phyloP scores from a whole-genome alignment of 2,329 filamentous ascomycete genomes.

The Aureobasidium namibiae region DNA sequence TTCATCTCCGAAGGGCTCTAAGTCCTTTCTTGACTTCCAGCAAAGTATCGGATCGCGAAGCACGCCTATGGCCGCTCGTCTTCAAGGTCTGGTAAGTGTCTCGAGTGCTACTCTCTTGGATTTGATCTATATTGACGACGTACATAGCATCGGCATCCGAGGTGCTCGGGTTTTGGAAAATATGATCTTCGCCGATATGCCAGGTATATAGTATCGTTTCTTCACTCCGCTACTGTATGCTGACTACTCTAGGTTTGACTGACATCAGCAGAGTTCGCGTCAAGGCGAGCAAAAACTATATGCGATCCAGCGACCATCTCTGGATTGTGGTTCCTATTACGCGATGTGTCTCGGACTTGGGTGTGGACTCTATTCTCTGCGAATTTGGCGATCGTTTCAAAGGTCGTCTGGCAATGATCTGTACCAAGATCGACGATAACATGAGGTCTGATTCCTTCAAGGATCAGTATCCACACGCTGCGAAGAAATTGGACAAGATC shows the following conservation, averaged over 20 bases:
- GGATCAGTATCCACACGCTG: neutral
- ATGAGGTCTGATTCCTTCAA: neutral
- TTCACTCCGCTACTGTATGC: neutral
- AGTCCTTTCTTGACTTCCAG: neutral
- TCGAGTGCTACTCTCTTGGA: no score
- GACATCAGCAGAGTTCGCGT: conserved; percentile 20
- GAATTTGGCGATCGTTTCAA: conserved; percentile 18
- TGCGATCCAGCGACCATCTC: conserved; percentile 19
- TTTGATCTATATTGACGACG: neutral
- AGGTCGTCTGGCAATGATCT: conserved; percentile 18
- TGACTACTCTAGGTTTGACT: conserved; percentile 13
- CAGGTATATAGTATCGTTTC: conserved; percentile 5
- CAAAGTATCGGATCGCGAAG: neutral
- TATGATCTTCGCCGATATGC: conserved; percentile 21
- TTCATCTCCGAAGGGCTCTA: neutral
- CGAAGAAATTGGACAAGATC: neutral
- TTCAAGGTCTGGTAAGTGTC: neutral
- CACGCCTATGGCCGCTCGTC: neutral
- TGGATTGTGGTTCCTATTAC: conserved; percentile 18
- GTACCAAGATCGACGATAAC: conserved; percentile 19
- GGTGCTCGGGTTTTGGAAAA: conserved; percentile 15
- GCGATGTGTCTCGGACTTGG: conserved; percentile 17
- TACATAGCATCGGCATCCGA: neutral
- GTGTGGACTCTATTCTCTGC: conserved; percentile 14
- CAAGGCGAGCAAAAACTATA: conserved; percentile 16